Evolutionary conservation across 179 eudicot genomes (phyloP).

Genomic region (Nepenthes alata): DNA sequence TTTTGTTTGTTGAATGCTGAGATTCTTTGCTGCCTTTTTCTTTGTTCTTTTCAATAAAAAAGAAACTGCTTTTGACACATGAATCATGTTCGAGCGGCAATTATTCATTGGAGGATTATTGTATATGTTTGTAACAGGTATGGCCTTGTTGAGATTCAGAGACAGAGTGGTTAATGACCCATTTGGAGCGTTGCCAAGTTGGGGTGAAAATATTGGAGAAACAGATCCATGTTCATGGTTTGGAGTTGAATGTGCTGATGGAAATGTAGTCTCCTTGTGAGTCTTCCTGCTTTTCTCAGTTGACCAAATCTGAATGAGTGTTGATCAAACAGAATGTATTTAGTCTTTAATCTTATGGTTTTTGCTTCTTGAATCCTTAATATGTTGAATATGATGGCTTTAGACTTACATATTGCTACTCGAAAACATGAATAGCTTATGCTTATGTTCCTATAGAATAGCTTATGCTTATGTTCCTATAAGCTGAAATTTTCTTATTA

Average conservation of each 20-base stretch:
- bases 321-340: too few species aligned
- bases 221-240: conserved; percentile 63
- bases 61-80: neutral
- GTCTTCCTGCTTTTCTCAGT: conserved; percentile 10
- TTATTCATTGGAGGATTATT: conserved; percentile 5
- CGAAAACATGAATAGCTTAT: too few species aligned
- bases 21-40: neutral
- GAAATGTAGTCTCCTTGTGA: conserved; percentile 61
- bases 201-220: conserved; percentile 44
- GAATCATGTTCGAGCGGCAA: neutral
- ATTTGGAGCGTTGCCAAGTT: conserved; percentile 51
- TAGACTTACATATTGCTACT: too few species aligned
- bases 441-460: too few species aligned
- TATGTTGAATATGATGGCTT: too few species aligned
- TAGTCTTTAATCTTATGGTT: too few species aligned
- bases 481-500: too few species aligned
- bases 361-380: too few species aligned
- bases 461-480: too few species aligned
- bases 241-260: conserved; percentile 57
- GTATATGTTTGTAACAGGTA: conserved; percentile 30
- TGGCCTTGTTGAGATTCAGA: conserved; percentile 44
- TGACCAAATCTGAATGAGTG: neutral
- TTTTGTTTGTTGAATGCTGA: neutral
- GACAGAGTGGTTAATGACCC: conserved; percentile 62
- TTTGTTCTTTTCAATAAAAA: neutral